These are phyloP conservation scores for Scytalidium lignicola DNA, from an alignment of 2,329 filamentous ascomycete species.

Conservation along the genomic window DNA sequence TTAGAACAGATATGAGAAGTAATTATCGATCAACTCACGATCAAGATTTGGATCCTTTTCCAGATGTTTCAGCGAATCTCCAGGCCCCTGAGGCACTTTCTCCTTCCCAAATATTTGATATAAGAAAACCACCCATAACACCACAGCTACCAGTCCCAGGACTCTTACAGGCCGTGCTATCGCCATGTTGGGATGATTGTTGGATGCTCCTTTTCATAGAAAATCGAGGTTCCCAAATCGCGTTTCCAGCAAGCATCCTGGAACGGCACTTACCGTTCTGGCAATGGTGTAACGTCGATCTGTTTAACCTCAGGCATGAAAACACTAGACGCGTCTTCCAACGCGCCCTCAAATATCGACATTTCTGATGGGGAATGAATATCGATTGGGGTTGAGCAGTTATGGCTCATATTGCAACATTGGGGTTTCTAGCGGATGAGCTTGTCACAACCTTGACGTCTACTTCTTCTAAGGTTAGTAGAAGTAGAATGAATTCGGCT, in stretches of 20 bases:
- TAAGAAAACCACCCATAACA: constrained; percentile 74
- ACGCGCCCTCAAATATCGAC: constrained; percentile 1
- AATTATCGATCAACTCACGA: constrained; percentile 51
- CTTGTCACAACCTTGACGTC: constrained; percentile 61
- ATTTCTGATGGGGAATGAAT: neutral
- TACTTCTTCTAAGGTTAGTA: constrained; percentile 45
- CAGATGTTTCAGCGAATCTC: constrained; percentile 51
- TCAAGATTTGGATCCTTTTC: constrained; percentile 82
- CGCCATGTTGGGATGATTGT: constrained; percentile 57
- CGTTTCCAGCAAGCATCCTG: neutral
- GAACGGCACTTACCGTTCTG: constrained; percentile 4
- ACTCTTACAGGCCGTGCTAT: constrained; percentile 80
- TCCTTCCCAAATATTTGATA: constrained; percentile 63
- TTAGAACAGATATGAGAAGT: neutral
- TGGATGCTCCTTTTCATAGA: constrained; percentile 6
- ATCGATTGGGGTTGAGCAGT: neutral
- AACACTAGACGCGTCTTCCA: constrained; percentile 10
- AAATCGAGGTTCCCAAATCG: constrained; percentile 2
- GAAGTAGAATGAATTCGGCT: neutral
- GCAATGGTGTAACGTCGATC: neutral
- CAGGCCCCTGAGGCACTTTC: constrained; percentile 33
- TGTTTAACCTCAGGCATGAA: constrained; percentile 4
- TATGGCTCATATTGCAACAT: constrained; percentile 68
- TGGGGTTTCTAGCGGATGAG: constrained; percentile 63
- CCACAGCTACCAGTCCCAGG: constrained; percentile 64